Base-by-base conservation (phyloP, 305 asterid genomes). In the Rubia peregrina region DNA sequence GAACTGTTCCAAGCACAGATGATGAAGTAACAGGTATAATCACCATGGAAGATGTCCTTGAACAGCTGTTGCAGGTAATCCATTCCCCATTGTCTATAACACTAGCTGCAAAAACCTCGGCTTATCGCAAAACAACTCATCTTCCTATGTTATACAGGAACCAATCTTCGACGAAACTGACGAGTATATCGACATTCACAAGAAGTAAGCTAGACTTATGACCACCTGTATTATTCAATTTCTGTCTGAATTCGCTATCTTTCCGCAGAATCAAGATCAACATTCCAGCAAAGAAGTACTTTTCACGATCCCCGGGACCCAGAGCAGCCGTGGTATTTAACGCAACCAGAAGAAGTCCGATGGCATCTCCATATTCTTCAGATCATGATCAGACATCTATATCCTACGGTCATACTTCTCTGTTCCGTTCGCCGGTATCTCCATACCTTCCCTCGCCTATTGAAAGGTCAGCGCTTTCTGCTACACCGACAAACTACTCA, bases 31-130 rank as follows among this genome's bases (percentile, higher is more conserved):
- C 81, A 13, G 96, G 95, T 1, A 81, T 90, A 49, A 88, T 90
- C 46, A 88, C 96, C 38, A 88, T 88, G 95, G 96, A 88, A 75
- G 96, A 86, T 71, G 92, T 88, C 13, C 69, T 86, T 36, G 96
- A 86, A 76, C 83, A 90, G 65, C 83, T 86, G 75, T 78, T 90
- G 36, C 92, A 85, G 89, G 93, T 87, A 70, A 71, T 41, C 17
- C 49, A 44, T 12, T 44, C 12, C 49, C 13, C 49, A 44, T 7
- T 33, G 38, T 33, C 38, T 2, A 33, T 33, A 4, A 33, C 30
- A 26, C 30, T 26, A 4, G 38, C 38, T 33, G 38, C 38, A 33
- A 33, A 33, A 33, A 33, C 38, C 38, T 33, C 38, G 38, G 38
- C 38, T 2, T 33, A 33, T 2, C 38, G 61, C 61, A n/a, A 21